These are phyloP conservation scores for Rhizopus microsporus DNA, from an alignment of 371 early-diverging fungal genomes.

Conservation along the genomic window DNA sequence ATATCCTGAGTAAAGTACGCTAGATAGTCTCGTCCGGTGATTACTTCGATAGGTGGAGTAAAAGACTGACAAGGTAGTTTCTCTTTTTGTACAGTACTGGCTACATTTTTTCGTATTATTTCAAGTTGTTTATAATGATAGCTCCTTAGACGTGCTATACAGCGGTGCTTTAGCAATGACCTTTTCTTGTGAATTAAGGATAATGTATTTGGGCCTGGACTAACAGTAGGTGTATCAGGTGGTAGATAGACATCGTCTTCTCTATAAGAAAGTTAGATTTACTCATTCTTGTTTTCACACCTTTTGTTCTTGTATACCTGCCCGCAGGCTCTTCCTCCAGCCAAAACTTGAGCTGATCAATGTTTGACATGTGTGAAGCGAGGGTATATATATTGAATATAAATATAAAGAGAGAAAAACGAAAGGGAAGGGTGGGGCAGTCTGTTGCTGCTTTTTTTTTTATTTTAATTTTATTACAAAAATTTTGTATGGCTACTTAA, in stretches of 20 bases:
- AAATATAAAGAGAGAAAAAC: no score
- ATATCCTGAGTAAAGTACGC: neutral
- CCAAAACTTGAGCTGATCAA: conserved; percentile 12
- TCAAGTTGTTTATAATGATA: conserved; percentile 6
- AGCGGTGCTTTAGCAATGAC: conserved; percentile 1
- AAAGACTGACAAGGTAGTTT: neutral
- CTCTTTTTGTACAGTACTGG: neutral
- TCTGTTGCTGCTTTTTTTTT: no score
- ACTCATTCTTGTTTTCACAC: no score
- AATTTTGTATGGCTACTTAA: no score
- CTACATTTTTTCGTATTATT: neutral
- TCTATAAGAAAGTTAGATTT: conserved; percentile 4
- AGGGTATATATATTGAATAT: neutral
- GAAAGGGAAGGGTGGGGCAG: no score
- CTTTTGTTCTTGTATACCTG: conserved; percentile 6
- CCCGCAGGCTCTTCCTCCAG: conserved; percentile 18
- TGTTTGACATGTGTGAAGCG: neutral
- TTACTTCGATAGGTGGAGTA: neutral
- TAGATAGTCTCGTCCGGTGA: conserved; percentile 1
- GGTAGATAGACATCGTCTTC: conserved; percentile 11
- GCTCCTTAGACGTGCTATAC: conserved; percentile 3
- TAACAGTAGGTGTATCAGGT: conserved; percentile 18
- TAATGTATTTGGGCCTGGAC: neutral
- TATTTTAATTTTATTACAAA: no score
- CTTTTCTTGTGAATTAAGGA: conserved; percentile 6